A percentile compares a stretch with the other conserved stretches of the same genome.
phyloP scores from a whole-genome alignment of 2,329 filamentous ascomycete genomes.

The Scortechinia acanthostroma region DNA sequence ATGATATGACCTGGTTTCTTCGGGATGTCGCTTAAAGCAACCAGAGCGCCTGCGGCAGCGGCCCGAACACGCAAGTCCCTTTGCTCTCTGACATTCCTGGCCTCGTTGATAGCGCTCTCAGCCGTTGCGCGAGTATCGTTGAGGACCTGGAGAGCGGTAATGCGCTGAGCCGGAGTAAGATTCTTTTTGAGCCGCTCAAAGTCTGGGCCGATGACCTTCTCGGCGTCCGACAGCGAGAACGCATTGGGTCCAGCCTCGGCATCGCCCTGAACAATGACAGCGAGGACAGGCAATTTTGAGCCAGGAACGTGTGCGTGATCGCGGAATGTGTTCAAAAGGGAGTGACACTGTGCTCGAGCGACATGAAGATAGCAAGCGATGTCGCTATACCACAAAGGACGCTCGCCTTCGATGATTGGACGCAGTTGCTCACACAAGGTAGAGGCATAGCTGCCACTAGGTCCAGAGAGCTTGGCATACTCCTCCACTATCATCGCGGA shows the following conservation, averaged over 20 bases:
- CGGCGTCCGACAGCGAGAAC: constrained; percentile 80
- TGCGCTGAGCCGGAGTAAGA: constrained; percentile 80
- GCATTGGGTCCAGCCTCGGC: constrained; percentile 84
- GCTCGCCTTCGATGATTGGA: constrained; percentile 72
- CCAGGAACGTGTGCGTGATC: constrained; percentile 79
- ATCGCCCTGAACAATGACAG: constrained; percentile 90
- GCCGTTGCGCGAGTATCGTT: constrained; percentile 70
- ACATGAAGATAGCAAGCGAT: constrained; percentile 84
- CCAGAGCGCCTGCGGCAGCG: constrained; percentile 77
- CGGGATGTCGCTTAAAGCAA: constrained; percentile 79
- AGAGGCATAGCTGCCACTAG: not conserved
- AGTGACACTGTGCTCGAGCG: constrained; percentile 83
- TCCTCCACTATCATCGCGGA: constrained; percentile 82
- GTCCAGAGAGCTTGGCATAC: constrained; percentile 50
- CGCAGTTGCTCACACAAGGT: constrained; percentile 53
- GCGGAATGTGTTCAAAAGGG: constrained; percentile 82
- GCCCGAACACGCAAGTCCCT: constrained; percentile 82
- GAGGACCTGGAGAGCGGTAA: constrained; percentile 75
- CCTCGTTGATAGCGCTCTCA: constrained; percentile 69
- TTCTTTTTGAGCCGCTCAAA: constrained; percentile 82
- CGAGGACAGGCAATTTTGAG: constrained; percentile 70
- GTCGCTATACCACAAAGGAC: constrained; percentile 79
- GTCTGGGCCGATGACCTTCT: constrained; percentile 78
- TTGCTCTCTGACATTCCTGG: constrained; percentile 69
- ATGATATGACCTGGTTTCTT: constrained; percentile 92